Base-by-base conservation (phyloP, 169 alveolate genomes). In the Condylostoma magnum region DNA sequence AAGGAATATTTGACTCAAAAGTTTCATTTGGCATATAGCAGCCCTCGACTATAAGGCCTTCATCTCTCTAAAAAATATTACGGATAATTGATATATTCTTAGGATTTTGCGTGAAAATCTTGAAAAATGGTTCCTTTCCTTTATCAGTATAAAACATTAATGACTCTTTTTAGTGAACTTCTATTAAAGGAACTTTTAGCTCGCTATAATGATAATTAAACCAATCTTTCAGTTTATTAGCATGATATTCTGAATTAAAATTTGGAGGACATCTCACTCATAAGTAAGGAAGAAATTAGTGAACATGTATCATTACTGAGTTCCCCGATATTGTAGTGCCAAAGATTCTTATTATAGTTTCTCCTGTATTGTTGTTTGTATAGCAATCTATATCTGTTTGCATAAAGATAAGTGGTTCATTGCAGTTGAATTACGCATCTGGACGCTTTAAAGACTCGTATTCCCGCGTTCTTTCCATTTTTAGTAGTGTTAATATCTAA, bases 1-100 rank as follows among this genome's bases (percentile, higher is more conserved):
- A 98, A 30, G 99, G 99, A 43, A 97, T 89, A 69, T 97, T 97
- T 3, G 99, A 96, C 85, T 98, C 99, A 80, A 83, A 98, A 37
- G 98, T 89, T 34, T 72, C 47, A 6, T 67, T 51, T 0, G 82
- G 79, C 51, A 83, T 72, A 41, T 27, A 38, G 25, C 74, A 47
- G 53, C 75, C 55, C 18, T 71, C 74, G 51, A 57, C 38, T 6
- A 6, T 56, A 10, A 22, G 15, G 6, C 57, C 71, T 58, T 38
- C 38, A 10, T 58, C 71, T 34, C n/a, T n/a, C n/a, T n/a, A n/a
- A n/a, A 58, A 10, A 36, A 34, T 6, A 5, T n/a, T 6, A 36
- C 71, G 6, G n/a, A 34, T 5, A 34, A 56, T 15, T 6, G 71
- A 52, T 12, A 58, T 56, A 15, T 31, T 31, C 25, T 58, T 58